Evolutionary conservation across 192 early-diverging fungal genomes (phyloP), one percentile per base, ranked within the genome.

Genomic region (Cladochytrium replicatum): DNA sequence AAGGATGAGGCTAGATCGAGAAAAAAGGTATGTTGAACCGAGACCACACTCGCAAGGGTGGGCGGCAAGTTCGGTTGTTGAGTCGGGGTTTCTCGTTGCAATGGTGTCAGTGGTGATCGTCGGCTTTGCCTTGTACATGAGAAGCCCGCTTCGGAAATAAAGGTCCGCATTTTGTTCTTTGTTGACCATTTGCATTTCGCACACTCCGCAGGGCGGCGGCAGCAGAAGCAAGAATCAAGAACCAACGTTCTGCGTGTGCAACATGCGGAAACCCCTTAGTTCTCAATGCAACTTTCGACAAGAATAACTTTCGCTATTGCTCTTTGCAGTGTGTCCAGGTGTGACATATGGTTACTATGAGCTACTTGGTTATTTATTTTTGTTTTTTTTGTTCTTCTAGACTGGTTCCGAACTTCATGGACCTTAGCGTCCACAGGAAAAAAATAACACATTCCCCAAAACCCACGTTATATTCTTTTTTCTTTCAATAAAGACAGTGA

Each of bases 1-100:
- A 45, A 63, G 84, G 3, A 73, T 70, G 61, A 60, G 74, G 37
- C 54, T 91, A 23, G 88, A 91, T 48, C 66, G 88, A 32, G 88
- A 91, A 48, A 80, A 83, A 43, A 34, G 75, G 58, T 71, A 31
- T 0, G 26, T 28, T 55, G 41, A 17, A 43, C 8, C 6, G 11
- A 17, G 42, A 22, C 42, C 42, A 8, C 22, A 7, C 22, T 15
- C 22, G 42, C n/a, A 5, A 22, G 15, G 6, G 42, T 22, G 6
- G 6, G 42, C n/a, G 42, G 7, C 5, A 22, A 6, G 42, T 7
- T 15, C 6, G 22, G 6, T 17, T 17, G 7, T 11, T 17, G 22
- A 43, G 11, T 11, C 13, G 42, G 6, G 6, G 42, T 11, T 7
- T 22, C 7, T 11, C 13, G 9, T 43, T 22, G 42, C n/a, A 6